phyloP scores from a whole-genome alignment of 805 yeast genomes.

The Saccharomyces paradoxus region DNA sequence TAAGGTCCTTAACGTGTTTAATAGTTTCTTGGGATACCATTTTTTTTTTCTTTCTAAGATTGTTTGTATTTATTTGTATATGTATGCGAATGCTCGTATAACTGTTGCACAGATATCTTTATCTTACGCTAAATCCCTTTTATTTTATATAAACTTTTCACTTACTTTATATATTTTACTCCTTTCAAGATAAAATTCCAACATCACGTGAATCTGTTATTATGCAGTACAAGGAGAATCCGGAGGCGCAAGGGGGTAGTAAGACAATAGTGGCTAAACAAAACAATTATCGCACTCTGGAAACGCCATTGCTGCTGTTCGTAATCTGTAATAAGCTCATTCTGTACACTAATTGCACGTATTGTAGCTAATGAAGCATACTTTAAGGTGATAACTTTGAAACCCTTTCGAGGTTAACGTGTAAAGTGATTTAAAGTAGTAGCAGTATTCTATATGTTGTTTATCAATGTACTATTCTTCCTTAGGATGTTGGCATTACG shows the following conservation, averaged over 20 bases:
- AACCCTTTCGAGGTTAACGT: constrained; percentile 23
- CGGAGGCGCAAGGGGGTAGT: not conserved
- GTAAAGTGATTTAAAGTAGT: constrained; percentile 45
- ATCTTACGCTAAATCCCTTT: not conserved
- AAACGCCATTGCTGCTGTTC: not conserved
- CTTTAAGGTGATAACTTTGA: not conserved
- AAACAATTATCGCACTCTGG: not conserved
- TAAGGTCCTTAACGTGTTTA: constrained; percentile 52
- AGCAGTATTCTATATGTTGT: constrained; percentile 18
- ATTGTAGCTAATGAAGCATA: not conserved
- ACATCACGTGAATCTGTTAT: constrained; percentile 33
- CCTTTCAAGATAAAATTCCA: constrained; percentile 48
- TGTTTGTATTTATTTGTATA: not conserved
- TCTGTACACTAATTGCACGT: not conserved
- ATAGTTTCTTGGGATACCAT: constrained; percentile 53
- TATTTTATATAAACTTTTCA: not conserved
- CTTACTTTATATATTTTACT: constrained; percentile 45
- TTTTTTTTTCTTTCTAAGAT: constrained; percentile 19
- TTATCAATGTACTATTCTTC: constrained; percentile 32
- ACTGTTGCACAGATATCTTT: not conserved
- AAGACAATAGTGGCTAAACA: not conserved
- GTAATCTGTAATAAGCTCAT: not conserved
- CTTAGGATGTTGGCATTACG: constrained; percentile 2
- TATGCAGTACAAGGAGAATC: not conserved
- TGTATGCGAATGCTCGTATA: not conserved